These are phyloP conservation scores for Salvia hispanica DNA, from an alignment of 257 asterid genomes.

Conservation along the genomic window DNA sequence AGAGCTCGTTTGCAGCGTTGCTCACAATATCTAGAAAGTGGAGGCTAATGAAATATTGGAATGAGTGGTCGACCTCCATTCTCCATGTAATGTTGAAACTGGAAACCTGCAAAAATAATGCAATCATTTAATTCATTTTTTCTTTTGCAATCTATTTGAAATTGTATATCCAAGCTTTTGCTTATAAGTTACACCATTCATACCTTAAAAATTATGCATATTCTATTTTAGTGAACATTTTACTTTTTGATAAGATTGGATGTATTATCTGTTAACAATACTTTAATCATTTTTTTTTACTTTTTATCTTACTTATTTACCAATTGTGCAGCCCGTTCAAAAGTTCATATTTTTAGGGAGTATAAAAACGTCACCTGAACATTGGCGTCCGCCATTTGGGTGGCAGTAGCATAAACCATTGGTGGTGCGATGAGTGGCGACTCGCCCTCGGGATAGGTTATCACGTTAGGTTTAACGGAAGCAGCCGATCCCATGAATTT, in stretches of 20 bases:
- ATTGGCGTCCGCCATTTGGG: constrained; percentile 70
- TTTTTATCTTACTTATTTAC: no score
- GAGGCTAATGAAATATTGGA: constrained; percentile 68
- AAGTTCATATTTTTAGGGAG: no score
- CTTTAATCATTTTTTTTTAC: no score
- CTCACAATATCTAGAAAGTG: constrained; percentile 89
- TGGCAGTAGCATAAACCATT: constrained; percentile 70
- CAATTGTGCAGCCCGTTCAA: no score
- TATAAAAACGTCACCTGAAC: constrained; percentile 34
- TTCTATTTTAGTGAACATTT: no score
- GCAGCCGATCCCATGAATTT: constrained; percentile 41
- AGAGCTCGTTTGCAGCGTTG: constrained; percentile 71
- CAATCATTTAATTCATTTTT: no score
- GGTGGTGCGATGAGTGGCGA: constrained; percentile 91
- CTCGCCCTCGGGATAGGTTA: constrained; percentile 66
- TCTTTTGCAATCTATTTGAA: no score
- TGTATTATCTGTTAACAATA: no score
- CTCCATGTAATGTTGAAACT: constrained; percentile 82
- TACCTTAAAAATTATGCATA: no score
- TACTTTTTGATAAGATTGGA: no score
- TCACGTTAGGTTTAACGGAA: constrained; percentile 50
- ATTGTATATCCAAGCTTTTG: no score
- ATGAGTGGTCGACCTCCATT: constrained; percentile 58
- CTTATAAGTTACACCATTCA: no score
- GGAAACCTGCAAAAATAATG: constrained; percentile 38